Evolutionary conservation across 257 asterid species (phyloP), one percentile per base, ranked within the genome.

Genomic region (Penstemon newberryi): DNA sequence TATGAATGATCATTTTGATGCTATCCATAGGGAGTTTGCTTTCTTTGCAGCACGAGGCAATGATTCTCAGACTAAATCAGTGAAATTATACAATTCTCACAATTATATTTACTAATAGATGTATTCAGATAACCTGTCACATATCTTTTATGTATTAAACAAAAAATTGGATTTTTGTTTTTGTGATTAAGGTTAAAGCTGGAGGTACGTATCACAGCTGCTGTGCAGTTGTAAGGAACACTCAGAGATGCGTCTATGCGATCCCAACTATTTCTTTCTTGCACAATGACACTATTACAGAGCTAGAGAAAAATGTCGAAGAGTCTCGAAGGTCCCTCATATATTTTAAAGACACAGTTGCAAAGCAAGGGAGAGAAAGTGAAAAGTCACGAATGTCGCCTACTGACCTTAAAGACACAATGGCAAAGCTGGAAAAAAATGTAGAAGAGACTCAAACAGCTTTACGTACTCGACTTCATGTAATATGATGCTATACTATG

Each of bases 241-340:
- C 83, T 93, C 92, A 87, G 75, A 85, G 99, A 83, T 94, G 96
- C 33, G 79, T 91, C 15, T 94, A 85, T 78, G 99, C 97, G 4
- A 66, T 94, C 76, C 99, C 99, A 56, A 80, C 69, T 65, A 84
- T 76, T 71, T 69, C 91, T 79, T 76, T 87, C 56, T 73, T 83
- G 78, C 78, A 65, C 55, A 66, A 67, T 70, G 88, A 84, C 44
- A 66, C 52, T 46, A 71, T 85, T 57, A 50, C 56, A 45, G 87
- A 82, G 81, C 86, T 89, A 61, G 90, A 87, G 79, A 84, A 71
- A 70, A 85, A 79, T 60, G 84, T 79, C 47, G 91, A 86, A 74
- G 86, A 83, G 71, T 78, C 89, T 76, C 83, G 57, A 56, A 72
- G 47, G 41, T 75, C 96, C 65, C 87, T 79, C 53, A n/a, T 82